phyloP scores from a whole-genome alignment of 2,329 filamentous ascomycete genomes.

The Nigrograna mackinnonii region DNA sequence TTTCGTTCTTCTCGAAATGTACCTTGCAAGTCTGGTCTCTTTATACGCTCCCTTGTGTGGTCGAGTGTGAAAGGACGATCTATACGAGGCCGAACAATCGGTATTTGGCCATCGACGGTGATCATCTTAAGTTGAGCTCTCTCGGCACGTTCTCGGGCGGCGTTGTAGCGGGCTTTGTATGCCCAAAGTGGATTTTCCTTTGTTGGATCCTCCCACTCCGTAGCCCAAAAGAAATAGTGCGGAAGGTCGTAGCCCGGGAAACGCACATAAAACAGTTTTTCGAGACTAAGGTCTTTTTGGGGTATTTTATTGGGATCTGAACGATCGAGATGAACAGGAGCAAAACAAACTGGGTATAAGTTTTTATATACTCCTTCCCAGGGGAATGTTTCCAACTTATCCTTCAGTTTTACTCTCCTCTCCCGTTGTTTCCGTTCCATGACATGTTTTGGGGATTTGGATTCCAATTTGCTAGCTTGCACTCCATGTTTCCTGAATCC shows the following conservation, averaged over 20 bases:
- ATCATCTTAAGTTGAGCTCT: no score
- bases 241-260: slow-evolving; percentile 31
- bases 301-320: background rate
- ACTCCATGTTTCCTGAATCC: background rate
- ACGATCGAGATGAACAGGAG: slow-evolving; percentile 29
- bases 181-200: slow-evolving; percentile 20
- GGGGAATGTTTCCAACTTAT: no score
- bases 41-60: no score
- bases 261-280: slow-evolving; percentile 30
- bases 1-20: no score
- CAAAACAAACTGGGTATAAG: slow-evolving; percentile 22
- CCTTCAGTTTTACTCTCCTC: slow-evolving; percentile 12
- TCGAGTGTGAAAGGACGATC: no score
- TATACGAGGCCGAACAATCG: no score
- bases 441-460: background rate
- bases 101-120: no score
- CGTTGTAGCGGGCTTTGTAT: no score
- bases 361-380: slow-evolving; percentile 24
- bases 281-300: slow-evolving; percentile 6
- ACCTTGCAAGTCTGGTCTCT: no score
- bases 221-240: slow-evolving; percentile 36
- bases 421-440: slow-evolving; percentile 7
- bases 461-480: background rate
- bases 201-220: slow-evolving; percentile 23
- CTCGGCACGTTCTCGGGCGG: no score